Evolutionary conservation across 768 basidiomycete species (phyloP).

Genomic region (Vararia minispora): DNA sequence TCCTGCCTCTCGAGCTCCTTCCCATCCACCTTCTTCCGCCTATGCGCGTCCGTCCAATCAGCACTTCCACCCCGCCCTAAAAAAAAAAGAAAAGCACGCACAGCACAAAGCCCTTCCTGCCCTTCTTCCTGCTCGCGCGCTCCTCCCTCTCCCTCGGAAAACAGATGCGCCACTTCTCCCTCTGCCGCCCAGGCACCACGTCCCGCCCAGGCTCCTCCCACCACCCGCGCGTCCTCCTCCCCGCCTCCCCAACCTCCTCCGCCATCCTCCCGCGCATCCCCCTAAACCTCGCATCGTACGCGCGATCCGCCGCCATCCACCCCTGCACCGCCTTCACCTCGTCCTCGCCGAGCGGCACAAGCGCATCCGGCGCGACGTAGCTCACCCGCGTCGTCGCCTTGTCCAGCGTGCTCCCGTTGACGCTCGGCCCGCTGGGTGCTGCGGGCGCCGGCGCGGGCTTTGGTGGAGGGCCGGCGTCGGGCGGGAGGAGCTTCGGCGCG

Average conservation of each 20-base stretch:
- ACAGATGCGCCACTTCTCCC: slow-evolving; percentile 26
- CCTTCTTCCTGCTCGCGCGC: slow-evolving; percentile 35
- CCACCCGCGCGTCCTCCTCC: slow-evolving; percentile 40
- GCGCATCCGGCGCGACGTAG: slow-evolving; percentile 46
- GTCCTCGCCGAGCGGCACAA: slow-evolving; percentile 31
- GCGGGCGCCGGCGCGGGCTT: slow-evolving; percentile 16
- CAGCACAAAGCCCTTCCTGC: slow-evolving; percentile 64
- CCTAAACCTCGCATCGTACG: slow-evolving; percentile 38
- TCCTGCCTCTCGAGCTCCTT: slow-evolving; percentile 59
- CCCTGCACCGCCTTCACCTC: slow-evolving; percentile 43
- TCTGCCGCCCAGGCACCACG: slow-evolving; percentile 26
- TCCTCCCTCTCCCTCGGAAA: slow-evolving; percentile 39
- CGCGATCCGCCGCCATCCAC: slow-evolving; percentile 58
- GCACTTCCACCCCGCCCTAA: not conserved
- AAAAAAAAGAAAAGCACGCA: slow-evolving; percentile 31
- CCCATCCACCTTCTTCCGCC: slow-evolving; percentile 47
- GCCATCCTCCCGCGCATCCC: slow-evolving; percentile 41
- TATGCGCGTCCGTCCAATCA: slow-evolving; percentile 16
- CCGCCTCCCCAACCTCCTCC: slow-evolving; percentile 34
- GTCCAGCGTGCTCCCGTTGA: slow-evolving; percentile 37
- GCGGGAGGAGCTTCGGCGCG: slow-evolving; percentile 3
- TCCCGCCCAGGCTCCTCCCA: slow-evolving; percentile 47
- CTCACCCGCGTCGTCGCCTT: slow-evolving; percentile 49
- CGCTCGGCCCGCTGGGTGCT: slow-evolving; percentile 33
- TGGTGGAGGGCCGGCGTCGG: slow-evolving; percentile 15